Percentiles rank a stretch among this genome's conserved stretches.
These are phyloP conservation scores for Macrotyloma uniflorum DNA, from an alignment of 306 rosid genomes.

Conservation along the genomic window DNA sequence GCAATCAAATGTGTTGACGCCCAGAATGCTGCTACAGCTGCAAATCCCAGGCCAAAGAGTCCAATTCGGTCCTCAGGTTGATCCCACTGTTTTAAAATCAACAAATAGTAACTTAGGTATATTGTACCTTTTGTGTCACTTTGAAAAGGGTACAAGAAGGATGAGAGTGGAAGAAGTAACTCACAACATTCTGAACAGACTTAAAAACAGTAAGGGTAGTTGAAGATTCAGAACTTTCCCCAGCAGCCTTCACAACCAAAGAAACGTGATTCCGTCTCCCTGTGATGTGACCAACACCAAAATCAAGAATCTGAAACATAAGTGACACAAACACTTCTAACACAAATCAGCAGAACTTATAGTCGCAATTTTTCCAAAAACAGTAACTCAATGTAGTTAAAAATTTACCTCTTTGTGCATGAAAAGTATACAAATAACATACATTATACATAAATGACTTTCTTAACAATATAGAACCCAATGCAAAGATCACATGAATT, in stretches of 20 bases:
- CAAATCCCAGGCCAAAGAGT: slow-evolving; percentile 79
- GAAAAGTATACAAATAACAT: neutral
- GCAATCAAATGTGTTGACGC: slow-evolving; percentile 63
- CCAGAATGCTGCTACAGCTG: slow-evolving; percentile 74
- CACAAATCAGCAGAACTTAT: slow-evolving; percentile 12
- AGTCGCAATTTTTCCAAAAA: neutral
- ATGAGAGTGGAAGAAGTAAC: slow-evolving; percentile 35
- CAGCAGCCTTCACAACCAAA: slow-evolving; percentile 67
- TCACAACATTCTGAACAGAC: slow-evolving; percentile 77
- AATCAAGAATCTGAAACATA: neutral
- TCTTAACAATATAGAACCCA: neutral
- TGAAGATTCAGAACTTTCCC: slow-evolving; percentile 78
- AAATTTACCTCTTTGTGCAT: neutral
- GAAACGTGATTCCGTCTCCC: slow-evolving; percentile 45
- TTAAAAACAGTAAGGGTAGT: slow-evolving; percentile 65
- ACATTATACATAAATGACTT: neutral
- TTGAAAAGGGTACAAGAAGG: slow-evolving; percentile 27
- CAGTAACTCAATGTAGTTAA: slow-evolving; percentile 22
- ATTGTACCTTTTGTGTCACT: neutral
- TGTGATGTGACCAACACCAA: slow-evolving; percentile 39
- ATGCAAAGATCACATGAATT: neutral
- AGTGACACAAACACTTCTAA: neutral
- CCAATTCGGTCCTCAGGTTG: slow-evolving; percentile 72
- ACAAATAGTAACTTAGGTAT: slow-evolving; percentile 22
- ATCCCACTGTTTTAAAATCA: slow-evolving; percentile 66